These are phyloP conservation scores for Penicillium odoratum DNA, from an alignment of 495 filamentous ascomycete genomes.

Conservation along the genomic window DNA sequence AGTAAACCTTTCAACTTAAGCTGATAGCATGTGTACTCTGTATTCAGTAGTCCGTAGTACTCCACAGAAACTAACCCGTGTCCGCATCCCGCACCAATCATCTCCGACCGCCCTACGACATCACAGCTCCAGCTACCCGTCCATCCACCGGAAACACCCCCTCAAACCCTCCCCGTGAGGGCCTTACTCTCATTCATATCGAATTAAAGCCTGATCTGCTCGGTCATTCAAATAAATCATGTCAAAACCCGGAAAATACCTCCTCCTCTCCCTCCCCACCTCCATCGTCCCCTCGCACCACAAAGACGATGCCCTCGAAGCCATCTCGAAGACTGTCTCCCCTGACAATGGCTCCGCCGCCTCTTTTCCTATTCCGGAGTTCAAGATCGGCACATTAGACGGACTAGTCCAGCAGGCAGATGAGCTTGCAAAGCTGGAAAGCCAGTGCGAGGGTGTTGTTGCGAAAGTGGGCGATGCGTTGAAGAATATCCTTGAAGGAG, in stretches of 20 bases:
- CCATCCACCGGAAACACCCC: constrained; percentile 8
- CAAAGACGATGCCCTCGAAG: constrained; percentile 75
- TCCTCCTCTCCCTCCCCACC: constrained; percentile 73
- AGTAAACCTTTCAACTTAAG: too few species aligned
- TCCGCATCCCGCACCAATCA: constrained; percentile 23
- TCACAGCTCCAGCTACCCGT: constrained; percentile 22
- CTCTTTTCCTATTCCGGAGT: constrained; percentile 82
- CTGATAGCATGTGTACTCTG: too few species aligned
- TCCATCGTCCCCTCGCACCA: constrained; percentile 71
- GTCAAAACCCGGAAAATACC: constrained; percentile 63
- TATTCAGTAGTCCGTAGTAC: neutral
- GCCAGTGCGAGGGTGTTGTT: constrained; percentile 77
- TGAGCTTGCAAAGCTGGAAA: constrained; percentile 84
- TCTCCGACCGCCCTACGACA: constrained; percentile 35
- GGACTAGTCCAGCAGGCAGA: constrained; percentile 96
- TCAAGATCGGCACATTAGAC: constrained; percentile 97
- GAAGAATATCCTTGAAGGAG: constrained; percentile 73
- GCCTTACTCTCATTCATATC: constrained; percentile 9
- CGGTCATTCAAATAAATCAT: constrained; percentile 35
- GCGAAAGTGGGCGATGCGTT: constrained; percentile 86
- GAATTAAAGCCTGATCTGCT: neutral
- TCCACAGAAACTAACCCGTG: constrained; percentile 1
- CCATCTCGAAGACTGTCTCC: constrained; percentile 68
- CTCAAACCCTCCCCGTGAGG: constrained; percentile 15
- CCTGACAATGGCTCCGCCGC: constrained; percentile 73